Percentiles rank a stretch among this genome's conserved stretches.
phyloP scores from a whole-genome alignment of 495 filamentous ascomycete genomes.

The Alectoria sarmentosa region DNA sequence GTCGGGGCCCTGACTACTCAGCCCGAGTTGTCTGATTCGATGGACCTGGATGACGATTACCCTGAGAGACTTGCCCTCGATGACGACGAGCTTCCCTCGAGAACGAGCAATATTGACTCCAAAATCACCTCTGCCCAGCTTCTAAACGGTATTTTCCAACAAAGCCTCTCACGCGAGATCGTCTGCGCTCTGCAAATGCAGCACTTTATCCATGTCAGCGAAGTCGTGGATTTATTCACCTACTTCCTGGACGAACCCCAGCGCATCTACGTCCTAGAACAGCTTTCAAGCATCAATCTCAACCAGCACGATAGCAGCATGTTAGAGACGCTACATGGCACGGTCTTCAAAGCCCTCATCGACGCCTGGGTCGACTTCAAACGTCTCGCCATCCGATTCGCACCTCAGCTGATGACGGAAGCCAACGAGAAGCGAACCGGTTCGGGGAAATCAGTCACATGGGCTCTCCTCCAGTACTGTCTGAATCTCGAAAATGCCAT shows the following conservation, averaged over 20 bases:
- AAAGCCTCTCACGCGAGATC: not conserved
- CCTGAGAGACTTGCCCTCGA: constrained; percentile 9
- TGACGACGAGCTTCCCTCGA: not conserved
- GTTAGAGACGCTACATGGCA: not conserved
- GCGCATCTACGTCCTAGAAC: not conserved
- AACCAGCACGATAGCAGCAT: not conserved
- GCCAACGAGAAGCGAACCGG: not conserved
- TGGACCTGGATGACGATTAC: constrained; percentile 9
- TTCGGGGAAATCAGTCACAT: not conserved
- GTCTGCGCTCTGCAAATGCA: constrained; percentile 4
- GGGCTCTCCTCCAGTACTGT: constrained; percentile 7
- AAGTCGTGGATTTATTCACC: not conserved
- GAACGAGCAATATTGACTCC: not conserved
- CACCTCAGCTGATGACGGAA: not conserved
- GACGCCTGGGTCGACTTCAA: constrained; percentile 3
- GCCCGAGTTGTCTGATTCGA: not conserved
- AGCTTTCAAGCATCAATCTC: not conserved
- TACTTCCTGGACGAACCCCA: not conserved
- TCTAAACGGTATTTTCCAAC: not conserved
- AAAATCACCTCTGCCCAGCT: not conserved
- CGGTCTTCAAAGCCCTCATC: not conserved
- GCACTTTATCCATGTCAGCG: not conserved
- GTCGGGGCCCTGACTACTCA: not conserved
- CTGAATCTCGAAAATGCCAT: constrained; percentile 3
- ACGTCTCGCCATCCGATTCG: not conserved